A percentile compares a stretch with the other conserved stretches of the same genome.
Evolutionary conservation across 1,284 basidiomycete genomes (phyloP).

Genomic region (Chondrostereum purpureum): DNA sequence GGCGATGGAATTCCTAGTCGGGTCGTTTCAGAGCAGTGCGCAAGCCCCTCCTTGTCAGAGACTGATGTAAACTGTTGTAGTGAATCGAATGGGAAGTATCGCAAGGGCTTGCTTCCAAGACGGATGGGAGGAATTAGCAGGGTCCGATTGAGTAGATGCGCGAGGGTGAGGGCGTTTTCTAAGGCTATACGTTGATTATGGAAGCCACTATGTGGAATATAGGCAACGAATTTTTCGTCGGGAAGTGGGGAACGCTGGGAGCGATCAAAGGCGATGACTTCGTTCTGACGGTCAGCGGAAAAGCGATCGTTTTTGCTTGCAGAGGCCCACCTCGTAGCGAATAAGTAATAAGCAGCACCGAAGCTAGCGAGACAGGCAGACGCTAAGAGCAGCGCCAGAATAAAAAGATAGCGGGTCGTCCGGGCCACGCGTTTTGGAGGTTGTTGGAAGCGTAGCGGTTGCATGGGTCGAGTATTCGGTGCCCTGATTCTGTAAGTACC

Average conservation of each 20-base stretch:
- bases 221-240: constrained; percentile 45
- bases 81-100: constrained; percentile 55
- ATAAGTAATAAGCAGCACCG: constrained; percentile 55
- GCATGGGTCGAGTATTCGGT: constrained; percentile 22
- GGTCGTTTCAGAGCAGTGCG: constrained; percentile 40
- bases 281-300: constrained; percentile 21
- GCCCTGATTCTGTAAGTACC: constrained; percentile 56
- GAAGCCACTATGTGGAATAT: constrained; percentile 74
- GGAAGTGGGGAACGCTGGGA: constrained; percentile 14
- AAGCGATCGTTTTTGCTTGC: constrained; percentile 13
- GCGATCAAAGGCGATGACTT: constrained; percentile 24
- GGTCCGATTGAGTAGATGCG: constrained; percentile 65
- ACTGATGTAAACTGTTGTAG: constrained; percentile 42
- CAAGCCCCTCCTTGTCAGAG: constrained; percentile 45
- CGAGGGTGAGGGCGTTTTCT: constrained; percentile 71
- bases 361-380: constrained; percentile 48
- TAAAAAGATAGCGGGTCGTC: constrained; percentile 18
- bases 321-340: constrained; percentile 50
- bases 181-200: constrained; percentile 82
- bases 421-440: constrained; percentile 11
- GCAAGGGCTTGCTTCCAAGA: constrained; percentile 55
- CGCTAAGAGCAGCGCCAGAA: constrained; percentile 39
- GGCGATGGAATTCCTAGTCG: constrained; percentile 27
- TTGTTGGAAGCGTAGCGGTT: constrained; percentile 3
- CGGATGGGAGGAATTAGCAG: constrained; percentile 67